Conservation (phyloP, 768 basidiomycete species). For the Amanita rubescens region DNA sequence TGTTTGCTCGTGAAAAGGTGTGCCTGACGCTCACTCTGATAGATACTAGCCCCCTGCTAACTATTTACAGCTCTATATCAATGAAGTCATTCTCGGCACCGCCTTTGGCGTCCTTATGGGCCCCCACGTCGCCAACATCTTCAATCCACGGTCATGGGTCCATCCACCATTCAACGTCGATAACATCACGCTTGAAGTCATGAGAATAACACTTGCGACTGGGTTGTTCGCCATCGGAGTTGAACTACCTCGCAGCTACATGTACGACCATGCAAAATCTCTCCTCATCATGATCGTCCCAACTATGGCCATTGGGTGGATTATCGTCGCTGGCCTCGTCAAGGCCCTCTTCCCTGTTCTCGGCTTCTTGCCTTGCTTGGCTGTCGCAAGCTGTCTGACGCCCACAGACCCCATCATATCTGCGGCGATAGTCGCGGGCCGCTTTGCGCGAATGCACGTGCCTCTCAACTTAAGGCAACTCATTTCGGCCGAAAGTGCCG, state of each 20-base stretch:
- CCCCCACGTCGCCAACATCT: conserved; percentile 62
- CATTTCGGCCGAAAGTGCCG: conserved; percentile 83
- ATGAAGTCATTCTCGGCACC: conserved; percentile 91
- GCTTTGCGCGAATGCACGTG: conserved; percentile 62
- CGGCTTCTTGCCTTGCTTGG: conserved; percentile 68
- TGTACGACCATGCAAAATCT: conserved; percentile 70
- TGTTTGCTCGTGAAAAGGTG: conserved; percentile 82
- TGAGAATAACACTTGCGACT: conserved; percentile 81
- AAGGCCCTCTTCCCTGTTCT: conserved; percentile 66
- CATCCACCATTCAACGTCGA: conserved; percentile 29
- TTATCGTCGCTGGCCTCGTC: conserved; percentile 63
- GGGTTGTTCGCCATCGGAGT: conserved; percentile 95
- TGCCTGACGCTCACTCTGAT: conserved; percentile 14
- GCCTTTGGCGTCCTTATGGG: conserved; percentile 59
- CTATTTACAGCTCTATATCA: conserved; percentile 64
- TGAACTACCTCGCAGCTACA: conserved; percentile 82
- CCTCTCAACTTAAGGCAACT: conserved; percentile 72
- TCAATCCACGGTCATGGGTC: conserved; percentile 72
- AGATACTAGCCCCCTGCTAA: neutral
- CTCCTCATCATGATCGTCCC: conserved; percentile 66
- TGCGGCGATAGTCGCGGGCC: conserved; percentile 73
- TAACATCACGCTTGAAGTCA: conserved; percentile 73
- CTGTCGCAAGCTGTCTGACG: conserved; percentile 84
- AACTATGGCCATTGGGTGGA: conserved; percentile 83
- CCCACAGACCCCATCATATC: conserved; percentile 95